Percentiles rank a stretch among this genome's conserved stretches.
Evolutionary conservation across 345 rosid species (phyloP).

Genomic region (Eucalyptus tenuipes): DNA sequence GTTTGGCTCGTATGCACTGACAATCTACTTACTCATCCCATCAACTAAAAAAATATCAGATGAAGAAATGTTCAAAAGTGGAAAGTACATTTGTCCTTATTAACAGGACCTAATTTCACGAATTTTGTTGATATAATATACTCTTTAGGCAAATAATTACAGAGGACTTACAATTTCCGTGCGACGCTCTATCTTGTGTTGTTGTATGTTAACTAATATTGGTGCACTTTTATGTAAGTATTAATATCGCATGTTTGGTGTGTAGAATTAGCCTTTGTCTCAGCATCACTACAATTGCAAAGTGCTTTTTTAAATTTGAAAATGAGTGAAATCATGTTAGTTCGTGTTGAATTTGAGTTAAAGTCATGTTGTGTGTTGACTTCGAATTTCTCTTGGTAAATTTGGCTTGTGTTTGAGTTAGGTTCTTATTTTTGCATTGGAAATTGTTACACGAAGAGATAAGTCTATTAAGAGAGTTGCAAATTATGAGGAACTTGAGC

Average conservation of each 20-base stretch:
- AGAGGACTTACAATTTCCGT: fast-evolving
- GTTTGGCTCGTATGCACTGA: background rate
- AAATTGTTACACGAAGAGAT: background rate
- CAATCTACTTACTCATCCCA: too few species aligned
- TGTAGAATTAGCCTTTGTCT: background rate
- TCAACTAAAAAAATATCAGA: background rate
- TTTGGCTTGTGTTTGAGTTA: background rate
- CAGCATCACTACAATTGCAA: fast-evolving
- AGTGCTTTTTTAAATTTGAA: background rate
- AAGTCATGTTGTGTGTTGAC: background rate
- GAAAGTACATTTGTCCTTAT: background rate
- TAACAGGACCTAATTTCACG: background rate
- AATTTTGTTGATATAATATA: background rate
- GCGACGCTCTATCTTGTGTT: background rate
- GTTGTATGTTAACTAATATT: background rate
- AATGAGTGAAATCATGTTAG: background rate
- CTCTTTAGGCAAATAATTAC: background rate
- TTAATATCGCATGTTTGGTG: background rate
- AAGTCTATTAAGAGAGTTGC: background rate
- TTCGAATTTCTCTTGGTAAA: background rate
- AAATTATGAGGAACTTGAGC: background rate
- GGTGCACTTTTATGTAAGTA: background rate
- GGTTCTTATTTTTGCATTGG: background rate
- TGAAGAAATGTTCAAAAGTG: background rate
- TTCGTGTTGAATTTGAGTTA: background rate